Evolutionary conservation across 108 stramenopile genomes (phyloP).

Genomic region (Skeletonema potamos): DNA sequence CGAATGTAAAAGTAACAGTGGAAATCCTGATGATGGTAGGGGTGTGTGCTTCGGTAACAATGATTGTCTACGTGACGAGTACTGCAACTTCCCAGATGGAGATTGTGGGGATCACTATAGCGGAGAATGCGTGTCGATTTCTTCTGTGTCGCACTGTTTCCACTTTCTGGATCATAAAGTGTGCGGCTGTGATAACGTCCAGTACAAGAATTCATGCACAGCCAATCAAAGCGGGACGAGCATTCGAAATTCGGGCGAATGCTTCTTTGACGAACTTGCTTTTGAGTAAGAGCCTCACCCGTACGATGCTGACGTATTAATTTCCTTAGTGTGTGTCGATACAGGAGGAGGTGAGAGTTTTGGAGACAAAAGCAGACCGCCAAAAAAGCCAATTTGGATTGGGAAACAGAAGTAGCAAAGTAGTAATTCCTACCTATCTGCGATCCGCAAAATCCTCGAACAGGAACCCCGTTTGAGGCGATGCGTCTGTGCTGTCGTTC

Average conservation of each 20-base stretch:
- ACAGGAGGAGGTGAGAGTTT: no score
- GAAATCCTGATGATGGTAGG: background rate
- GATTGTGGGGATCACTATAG: background rate
- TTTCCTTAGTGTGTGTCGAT: no score
- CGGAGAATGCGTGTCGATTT: background rate
- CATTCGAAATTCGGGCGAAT: background rate
- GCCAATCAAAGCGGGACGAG: background rate
- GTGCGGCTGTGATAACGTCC: background rate
- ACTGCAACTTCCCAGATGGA: background rate
- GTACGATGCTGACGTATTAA: no score
- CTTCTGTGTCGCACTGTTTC: background rate
- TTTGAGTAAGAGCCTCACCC: background rate
- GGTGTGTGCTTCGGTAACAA: background rate
- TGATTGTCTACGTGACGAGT: background rate
- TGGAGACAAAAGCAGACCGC: no score
- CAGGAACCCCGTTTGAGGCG: no score
- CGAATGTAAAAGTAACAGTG: no score
- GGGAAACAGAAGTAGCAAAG: no score
- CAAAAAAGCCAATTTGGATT: no score
- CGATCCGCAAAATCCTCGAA: no score
- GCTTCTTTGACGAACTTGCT: background rate
- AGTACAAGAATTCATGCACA: background rate
- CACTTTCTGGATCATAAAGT: background rate
- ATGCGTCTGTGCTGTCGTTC: no score
- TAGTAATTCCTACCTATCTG: no score